Evolutionary conservation across 1,284 basidiomycete genomes (phyloP).

Genomic region (Cerrena zonata): DNA sequence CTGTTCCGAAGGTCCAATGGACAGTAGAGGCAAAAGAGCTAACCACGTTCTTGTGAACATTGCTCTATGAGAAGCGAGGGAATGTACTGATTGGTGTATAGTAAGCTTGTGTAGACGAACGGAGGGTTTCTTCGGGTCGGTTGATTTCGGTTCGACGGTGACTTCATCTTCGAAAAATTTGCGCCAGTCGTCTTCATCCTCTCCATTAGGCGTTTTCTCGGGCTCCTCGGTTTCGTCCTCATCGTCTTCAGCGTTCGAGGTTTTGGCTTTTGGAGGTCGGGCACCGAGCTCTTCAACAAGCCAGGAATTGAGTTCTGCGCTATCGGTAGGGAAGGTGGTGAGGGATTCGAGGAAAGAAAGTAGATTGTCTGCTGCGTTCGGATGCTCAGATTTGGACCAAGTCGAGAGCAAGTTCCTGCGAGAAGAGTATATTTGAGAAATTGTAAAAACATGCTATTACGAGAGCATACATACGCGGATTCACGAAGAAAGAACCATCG

Average conservation of each 20-base stretch:
- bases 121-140: constrained; percentile 29
- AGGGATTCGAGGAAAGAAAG: constrained; percentile 75
- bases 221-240: constrained; percentile 35
- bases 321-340: constrained; percentile 75
- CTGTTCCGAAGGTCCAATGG: constrained; percentile 31
- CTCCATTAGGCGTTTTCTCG: constrained; percentile 33
- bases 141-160: constrained; percentile 26
- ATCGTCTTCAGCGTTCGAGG: constrained; percentile 30
- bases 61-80: constrained; percentile 66
- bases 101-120: constrained; percentile 59
- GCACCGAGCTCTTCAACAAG: constrained; percentile 72
- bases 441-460: constrained; percentile 3
- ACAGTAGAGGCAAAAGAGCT: constrained; percentile 58
- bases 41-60: constrained; percentile 80
- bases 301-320: constrained; percentile 77
- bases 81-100: constrained; percentile 70
- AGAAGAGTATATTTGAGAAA: constrained; percentile 2
- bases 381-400: constrained; percentile 29
- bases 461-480: constrained; percentile 51
- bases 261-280: constrained; percentile 51
- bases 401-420: constrained; percentile 11
- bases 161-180: constrained; percentile 71
- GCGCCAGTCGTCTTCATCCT: constrained; percentile 71
- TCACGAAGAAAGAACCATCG: constrained; percentile 92
- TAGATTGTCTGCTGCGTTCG: constrained; percentile 54